phyloP scores from a whole-genome alignment of 768 basidiomycete genomes.

The Sporobolomyces pararoseus region DNA sequence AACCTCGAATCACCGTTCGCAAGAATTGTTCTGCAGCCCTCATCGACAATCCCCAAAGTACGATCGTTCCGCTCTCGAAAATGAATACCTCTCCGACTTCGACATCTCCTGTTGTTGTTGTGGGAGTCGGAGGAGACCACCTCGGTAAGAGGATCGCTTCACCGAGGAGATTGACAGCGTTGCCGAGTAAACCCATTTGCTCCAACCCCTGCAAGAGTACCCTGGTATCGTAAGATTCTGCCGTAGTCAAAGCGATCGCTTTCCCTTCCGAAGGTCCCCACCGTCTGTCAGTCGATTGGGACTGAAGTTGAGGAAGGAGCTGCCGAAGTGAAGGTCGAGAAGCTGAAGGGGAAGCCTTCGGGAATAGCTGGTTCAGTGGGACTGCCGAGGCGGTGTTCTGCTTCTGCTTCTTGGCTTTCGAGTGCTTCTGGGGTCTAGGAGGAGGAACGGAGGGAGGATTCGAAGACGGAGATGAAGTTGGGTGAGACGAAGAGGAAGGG shows the following conservation, averaged over 20 bases:
- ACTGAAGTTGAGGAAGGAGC: constrained; percentile 6
- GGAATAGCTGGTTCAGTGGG: not conserved
- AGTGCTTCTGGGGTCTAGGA: constrained; percentile 34
- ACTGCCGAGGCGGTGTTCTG: not conserved
- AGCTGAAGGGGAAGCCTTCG: not conserved
- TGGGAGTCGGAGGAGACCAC: constrained; percentile 30
- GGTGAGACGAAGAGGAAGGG: too few relatives aligned
- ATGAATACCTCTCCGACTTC: constrained; percentile 39
- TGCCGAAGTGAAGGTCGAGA: constrained; percentile 2
- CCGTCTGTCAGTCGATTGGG: not conserved
- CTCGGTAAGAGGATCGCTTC: constrained; percentile 32
- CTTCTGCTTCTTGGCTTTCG: constrained; percentile 12
- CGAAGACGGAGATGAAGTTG: not conserved
- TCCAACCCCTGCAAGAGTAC: constrained; percentile 35
- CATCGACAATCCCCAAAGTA: constrained; percentile 35
- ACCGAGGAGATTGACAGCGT: constrained; percentile 36
- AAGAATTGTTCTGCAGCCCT: constrained; percentile 37
- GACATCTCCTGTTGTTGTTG: not conserved
- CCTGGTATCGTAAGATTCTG: constrained; percentile 41
- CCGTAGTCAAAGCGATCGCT: constrained; percentile 40
- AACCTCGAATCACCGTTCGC: constrained; percentile 27
- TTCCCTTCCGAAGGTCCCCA: constrained; percentile 22
- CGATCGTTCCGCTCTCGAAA: constrained; percentile 41
- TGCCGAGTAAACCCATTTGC: constrained; percentile 27
- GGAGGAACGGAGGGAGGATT: not conserved